These are phyloP conservation scores for Colletotrichum sp. DNA, from an alignment of 2,329 filamentous ascomycete species.

Conservation along the genomic window DNA sequence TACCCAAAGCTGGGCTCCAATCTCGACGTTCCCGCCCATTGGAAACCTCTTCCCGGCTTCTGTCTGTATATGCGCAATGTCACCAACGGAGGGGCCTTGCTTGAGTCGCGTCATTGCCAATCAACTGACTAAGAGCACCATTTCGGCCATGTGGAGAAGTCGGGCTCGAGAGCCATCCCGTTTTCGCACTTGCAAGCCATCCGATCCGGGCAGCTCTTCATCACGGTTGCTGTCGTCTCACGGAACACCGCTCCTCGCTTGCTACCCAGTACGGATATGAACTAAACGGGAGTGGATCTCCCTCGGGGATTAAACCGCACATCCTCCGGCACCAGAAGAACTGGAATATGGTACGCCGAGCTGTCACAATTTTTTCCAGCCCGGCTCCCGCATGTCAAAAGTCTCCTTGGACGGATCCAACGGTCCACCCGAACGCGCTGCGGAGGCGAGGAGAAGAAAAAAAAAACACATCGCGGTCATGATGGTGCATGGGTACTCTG, in stretches of 20 bases:
- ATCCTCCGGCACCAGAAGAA: background rate
- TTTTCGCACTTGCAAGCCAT: conserved; percentile 9
- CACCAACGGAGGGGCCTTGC: background rate
- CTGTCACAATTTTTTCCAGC: background rate
- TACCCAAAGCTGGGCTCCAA: background rate
- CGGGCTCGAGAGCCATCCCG: background rate
- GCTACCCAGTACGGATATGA: background rate
- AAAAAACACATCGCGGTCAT: background rate
- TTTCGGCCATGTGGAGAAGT: conserved; percentile 3
- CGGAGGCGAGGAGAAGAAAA: background rate
- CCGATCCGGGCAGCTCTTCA: conserved; percentile 4
- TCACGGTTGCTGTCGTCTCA: background rate
- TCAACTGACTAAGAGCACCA: conserved; percentile 8
- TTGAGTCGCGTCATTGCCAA: conserved; percentile 10
- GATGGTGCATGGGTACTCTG: background rate
- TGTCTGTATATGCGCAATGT: background rate
- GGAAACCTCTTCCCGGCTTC: background rate
- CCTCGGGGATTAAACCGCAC: conserved; percentile 2
- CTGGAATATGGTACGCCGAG: background rate
- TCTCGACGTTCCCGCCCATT: background rate
- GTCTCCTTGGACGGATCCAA: background rate
- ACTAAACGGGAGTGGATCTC: background rate
- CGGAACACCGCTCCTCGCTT: conserved; percentile 4
- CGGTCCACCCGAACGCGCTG: background rate
- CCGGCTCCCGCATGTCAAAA: background rate